Conservation (phyloP, 768 basidiomycete species). For the Podaxis mareebaensis region DNA sequence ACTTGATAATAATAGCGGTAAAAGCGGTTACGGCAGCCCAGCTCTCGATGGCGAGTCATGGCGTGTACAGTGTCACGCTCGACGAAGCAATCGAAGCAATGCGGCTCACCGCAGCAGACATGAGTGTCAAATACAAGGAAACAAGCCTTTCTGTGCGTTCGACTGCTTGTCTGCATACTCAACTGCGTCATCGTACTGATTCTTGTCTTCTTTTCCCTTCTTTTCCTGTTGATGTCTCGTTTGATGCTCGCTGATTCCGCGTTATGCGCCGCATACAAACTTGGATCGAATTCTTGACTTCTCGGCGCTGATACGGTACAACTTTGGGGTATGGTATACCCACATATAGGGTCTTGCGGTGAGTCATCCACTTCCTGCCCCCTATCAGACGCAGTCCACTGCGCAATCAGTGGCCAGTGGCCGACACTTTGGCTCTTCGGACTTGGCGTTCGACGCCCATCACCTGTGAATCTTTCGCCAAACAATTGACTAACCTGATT, state of each 20-base stretch:
- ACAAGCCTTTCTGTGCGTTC: conserved; percentile 81
- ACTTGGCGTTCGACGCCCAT: neutral
- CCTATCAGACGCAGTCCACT: neutral
- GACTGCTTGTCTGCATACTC: conserved; percentile 13
- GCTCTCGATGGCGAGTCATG: conserved; percentile 89
- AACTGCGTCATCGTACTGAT: neutral
- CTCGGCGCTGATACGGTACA: neutral
- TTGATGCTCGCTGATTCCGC: neutral
- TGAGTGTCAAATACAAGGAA: conserved; percentile 96
- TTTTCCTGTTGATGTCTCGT: neutral
- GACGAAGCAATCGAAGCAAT: conserved; percentile 97
- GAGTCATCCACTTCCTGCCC: conserved; percentile 17
- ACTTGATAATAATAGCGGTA: conserved; percentile 55
- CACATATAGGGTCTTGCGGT: conserved; percentile 46
- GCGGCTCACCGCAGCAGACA: conserved; percentile 89
- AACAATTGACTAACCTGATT: neutral
- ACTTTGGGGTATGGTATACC: neutral
- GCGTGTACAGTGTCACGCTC: conserved; percentile 81
- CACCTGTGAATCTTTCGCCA: neutral
- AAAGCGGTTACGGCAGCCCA: conserved; percentile 95
- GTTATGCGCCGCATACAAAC: neutral
- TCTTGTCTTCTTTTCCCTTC: conserved; percentile 11
- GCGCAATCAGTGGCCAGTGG: neutral
- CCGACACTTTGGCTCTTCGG: neutral
- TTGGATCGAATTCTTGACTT: neutral